These are phyloP conservation scores for Ceratobasidium theobromae DNA, from an alignment of 1,284 basidiomycete species.

Conservation along the genomic window DNA sequence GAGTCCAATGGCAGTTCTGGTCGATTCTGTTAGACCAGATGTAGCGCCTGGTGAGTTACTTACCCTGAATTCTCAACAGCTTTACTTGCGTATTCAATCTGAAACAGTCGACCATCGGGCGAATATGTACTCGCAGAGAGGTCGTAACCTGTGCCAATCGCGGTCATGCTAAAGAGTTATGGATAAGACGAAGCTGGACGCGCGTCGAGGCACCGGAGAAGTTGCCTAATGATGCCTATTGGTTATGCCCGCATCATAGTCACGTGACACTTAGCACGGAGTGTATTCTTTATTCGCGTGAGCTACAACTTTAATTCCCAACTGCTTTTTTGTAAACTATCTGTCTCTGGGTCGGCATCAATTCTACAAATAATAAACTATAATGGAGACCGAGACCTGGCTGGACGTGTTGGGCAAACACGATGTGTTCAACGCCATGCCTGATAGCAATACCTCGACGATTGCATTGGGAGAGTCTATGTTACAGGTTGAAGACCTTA, in stretches of 20 bases:
- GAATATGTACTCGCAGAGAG: slow-evolving; percentile 98
- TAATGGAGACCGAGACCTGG: slow-evolving; percentile 29
- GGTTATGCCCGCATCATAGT: slow-evolving; percentile 29
- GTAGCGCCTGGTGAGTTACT: slow-evolving; percentile 36
- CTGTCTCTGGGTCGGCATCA: not conserved
- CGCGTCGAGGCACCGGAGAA: slow-evolving; percentile 29
- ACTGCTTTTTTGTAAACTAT: too few relatives aligned
- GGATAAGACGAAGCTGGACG: slow-evolving; percentile 23
- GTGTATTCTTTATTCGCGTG: not conserved
- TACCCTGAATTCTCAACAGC: slow-evolving; percentile 98
- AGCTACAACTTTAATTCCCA: too few relatives aligned
- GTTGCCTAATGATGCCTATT: slow-evolving; percentile 18
- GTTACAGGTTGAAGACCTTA: slow-evolving; percentile 24
- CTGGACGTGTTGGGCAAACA: slow-evolving; percentile 24
- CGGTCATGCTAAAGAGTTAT: slow-evolving; percentile 68
- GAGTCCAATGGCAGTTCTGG: slow-evolving; percentile 86
- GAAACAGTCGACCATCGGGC: slow-evolving; percentile 97
- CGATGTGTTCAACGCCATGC: slow-evolving; percentile 31
- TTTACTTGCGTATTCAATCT: slow-evolving; percentile 98
- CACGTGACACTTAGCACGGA: not conserved
- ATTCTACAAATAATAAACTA: not conserved
- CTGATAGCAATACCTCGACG: slow-evolving; percentile 5
- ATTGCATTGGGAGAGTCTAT: slow-evolving; percentile 6
- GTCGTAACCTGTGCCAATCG: slow-evolving; percentile 98
- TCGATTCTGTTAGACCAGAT: not conserved